Evolutionary conservation across 1,139 yeast genomes (phyloP).

Genomic region (Candida neerlandica): DNA sequence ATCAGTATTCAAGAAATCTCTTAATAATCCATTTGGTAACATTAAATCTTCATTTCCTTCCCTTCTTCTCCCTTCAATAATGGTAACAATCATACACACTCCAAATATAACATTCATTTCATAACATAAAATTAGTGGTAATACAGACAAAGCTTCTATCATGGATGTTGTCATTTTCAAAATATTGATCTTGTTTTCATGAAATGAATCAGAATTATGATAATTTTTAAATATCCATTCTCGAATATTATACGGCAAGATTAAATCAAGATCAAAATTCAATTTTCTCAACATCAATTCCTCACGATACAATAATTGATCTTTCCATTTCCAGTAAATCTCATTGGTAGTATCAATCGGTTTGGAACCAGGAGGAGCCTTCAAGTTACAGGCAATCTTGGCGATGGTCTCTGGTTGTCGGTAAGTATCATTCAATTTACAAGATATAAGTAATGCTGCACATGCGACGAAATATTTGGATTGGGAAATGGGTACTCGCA

Average conservation of each 20-base stretch:
- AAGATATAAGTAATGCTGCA: constrained; percentile 47
- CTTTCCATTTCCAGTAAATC: constrained; percentile 50
- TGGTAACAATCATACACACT: constrained; percentile 31
- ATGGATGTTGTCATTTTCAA: constrained; percentile 37
- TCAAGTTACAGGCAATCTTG: constrained; percentile 37
- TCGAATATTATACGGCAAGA: constrained; percentile 41
- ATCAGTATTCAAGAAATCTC: constrained; percentile 21
- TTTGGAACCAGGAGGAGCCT: constrained; percentile 29
- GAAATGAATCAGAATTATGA: constrained; percentile 2
- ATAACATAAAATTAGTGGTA: constrained; percentile 42
- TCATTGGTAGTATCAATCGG: constrained; percentile 44
- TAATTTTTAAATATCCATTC: constrained; percentile 24
- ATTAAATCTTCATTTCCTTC: constrained; percentile 21
- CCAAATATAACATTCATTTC: constrained; percentile 39
- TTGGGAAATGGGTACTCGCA: constrained; percentile 46
- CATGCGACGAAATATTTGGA: constrained; percentile 51
- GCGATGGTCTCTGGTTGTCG: constrained; percentile 50
- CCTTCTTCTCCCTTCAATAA: constrained; percentile 31
- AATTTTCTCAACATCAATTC: constrained; percentile 43
- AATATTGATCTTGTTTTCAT: constrained; percentile 26
- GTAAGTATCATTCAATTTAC: constrained; percentile 47
- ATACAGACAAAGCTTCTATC: constrained; percentile 43
- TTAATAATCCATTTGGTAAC: constrained; percentile 29
- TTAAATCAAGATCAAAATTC: constrained; percentile 43
- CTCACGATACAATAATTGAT: constrained; percentile 47